These are phyloP conservation scores for Euphrasia confusa DNA, from an alignment of 257 asterid species.

Conservation along the genomic window DNA sequence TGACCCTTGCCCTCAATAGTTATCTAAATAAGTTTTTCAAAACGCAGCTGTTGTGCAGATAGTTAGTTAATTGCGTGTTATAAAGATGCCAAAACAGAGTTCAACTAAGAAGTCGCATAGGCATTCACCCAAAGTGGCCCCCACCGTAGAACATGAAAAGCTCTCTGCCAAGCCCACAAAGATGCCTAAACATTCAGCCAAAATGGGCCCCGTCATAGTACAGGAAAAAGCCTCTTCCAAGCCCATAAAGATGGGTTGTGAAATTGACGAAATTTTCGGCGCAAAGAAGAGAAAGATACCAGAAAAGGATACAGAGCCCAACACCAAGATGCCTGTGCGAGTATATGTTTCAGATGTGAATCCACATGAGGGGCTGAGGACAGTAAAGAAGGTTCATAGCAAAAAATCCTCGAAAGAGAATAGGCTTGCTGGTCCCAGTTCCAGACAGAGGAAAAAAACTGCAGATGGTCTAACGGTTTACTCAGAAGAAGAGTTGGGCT, in stretches of 20 bases:
- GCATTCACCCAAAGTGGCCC: not conserved
- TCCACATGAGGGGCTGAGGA: not conserved
- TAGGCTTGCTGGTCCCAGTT: not conserved
- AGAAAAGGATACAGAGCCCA: not conserved
- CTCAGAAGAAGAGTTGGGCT: constrained; percentile 2
- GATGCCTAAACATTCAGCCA: not conserved
- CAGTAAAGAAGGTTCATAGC: not conserved
- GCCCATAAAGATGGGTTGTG: constrained; percentile 2
- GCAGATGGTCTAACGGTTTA: constrained; percentile 10
- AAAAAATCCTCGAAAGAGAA: not conserved
- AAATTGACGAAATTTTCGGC: constrained; percentile 10
- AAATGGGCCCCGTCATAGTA: not conserved
- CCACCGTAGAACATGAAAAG: not conserved
- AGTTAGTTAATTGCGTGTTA: not conserved
- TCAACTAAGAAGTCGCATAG: not conserved
- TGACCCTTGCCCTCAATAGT: not conserved
- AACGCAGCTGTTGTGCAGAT: not conserved
- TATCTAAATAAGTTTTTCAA: not conserved
- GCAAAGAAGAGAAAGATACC: constrained; percentile 2
- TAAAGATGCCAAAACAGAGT: not conserved
- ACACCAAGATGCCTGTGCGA: not conserved
- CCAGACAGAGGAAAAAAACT: constrained; percentile 7
- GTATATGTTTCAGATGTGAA: constrained; percentile 2
- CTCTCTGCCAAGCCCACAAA: not conserved
- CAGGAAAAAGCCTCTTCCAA: constrained; percentile 1